These are phyloP conservation scores for Miscanthus sacchariflorus DNA, from an alignment of 202 grass and related monocot species.

Conservation along the genomic window DNA sequence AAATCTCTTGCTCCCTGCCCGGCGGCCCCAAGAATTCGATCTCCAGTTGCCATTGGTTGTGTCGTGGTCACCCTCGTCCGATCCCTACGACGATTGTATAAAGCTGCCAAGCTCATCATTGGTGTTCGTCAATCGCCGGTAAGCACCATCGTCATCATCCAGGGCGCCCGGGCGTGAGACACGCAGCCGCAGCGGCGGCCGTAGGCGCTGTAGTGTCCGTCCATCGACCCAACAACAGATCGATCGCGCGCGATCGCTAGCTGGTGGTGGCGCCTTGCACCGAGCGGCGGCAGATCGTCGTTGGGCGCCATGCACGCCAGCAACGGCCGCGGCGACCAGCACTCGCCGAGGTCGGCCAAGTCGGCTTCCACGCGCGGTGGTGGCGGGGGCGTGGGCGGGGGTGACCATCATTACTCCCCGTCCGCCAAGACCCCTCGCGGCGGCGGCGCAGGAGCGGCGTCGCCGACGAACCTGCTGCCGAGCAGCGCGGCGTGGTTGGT, in stretches of 20 bases:
- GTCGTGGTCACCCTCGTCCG: too few species aligned
- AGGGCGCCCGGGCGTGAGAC: not conserved
- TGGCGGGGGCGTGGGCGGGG: not conserved
- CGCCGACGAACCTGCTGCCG: slow-evolving; percentile 17
- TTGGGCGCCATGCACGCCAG: slow-evolving; percentile 30
- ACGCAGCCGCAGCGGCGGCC: too few species aligned
- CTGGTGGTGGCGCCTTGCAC: not conserved
- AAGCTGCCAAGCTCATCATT: not conserved
- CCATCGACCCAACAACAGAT: too few species aligned
- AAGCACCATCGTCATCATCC: not conserved
- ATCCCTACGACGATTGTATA: not conserved
- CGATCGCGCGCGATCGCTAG: not conserved
- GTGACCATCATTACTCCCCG: slow-evolving; percentile 33
- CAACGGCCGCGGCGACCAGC: slow-evolving; percentile 33
- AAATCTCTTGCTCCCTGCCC: too few species aligned
- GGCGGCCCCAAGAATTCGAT: not conserved
- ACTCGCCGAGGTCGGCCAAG: slow-evolving; percentile 46
- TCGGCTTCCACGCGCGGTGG: slow-evolving; percentile 3
- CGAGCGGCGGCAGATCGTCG: not conserved
- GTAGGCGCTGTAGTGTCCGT: too few species aligned
- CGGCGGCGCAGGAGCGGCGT: not conserved
- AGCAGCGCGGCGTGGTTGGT: slow-evolving; percentile 36
- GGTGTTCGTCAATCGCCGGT: not conserved
- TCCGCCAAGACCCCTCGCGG: slow-evolving; percentile 39
- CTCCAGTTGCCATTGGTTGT: too few species aligned